Evolutionary conservation across 2,329 filamentous ascomycete genomes (phyloP).

Genomic region (Alternaria triticimaculans): DNA sequence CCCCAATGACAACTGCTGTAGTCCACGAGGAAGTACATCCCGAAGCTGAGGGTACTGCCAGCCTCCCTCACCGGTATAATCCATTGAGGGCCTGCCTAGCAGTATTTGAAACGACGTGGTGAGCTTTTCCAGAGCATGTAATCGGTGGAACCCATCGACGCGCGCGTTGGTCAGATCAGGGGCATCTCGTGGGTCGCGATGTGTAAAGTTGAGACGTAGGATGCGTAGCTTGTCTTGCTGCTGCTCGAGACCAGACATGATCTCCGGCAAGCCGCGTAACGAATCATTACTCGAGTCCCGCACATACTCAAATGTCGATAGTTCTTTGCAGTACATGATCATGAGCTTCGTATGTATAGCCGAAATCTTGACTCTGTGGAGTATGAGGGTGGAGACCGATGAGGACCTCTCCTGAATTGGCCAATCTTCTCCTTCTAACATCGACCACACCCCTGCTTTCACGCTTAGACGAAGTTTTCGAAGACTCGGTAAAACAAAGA

Average conservation of each 20-base stretch:
- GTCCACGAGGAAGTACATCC: background rate
- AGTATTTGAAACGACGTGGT: background rate
- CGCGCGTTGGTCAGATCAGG: background rate
- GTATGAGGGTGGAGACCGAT: too few relatives aligned
- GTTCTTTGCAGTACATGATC: background rate
- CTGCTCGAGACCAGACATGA: background rate
- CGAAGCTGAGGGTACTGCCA: background rate
- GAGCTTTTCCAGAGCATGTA: background rate
- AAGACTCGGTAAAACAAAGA: too few relatives aligned
- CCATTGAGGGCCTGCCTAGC: background rate
- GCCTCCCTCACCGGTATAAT: background rate
- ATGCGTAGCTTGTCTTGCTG: background rate
- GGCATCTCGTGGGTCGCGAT: background rate
- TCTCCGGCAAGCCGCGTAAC: background rate
- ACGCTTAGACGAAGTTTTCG: too few relatives aligned
- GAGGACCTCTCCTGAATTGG: too few relatives aligned
- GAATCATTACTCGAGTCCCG: background rate
- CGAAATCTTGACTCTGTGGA: too few relatives aligned
- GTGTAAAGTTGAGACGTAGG: background rate
- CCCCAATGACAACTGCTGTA: background rate
- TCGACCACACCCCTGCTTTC: too few relatives aligned
- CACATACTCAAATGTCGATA: background rate
- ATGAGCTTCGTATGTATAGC: too few relatives aligned
- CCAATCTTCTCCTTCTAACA: too few relatives aligned
- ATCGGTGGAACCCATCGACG: background rate